Base-by-base conservation (phyloP, 331 rosid genomes). In the Pyrus hybrid region DNA sequence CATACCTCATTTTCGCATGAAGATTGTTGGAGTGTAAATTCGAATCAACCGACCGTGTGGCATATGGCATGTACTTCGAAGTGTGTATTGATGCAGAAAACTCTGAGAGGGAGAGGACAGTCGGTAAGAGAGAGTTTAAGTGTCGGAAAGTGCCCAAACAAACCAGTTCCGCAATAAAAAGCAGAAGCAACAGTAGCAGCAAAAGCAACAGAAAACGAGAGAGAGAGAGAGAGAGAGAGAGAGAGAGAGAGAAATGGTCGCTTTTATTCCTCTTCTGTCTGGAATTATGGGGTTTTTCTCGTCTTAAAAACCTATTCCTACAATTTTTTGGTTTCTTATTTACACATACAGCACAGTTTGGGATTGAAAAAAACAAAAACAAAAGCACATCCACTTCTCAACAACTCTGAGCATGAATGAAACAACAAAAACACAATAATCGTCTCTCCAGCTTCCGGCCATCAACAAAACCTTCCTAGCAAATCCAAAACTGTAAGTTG, bases 181-280 rank as follows among this genome's bases (percentile, higher is more conserved):
- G 41, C 21, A 2, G 35, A 53, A 57, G 26, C 23, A n/a, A 7
- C 28, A 7, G 67, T 6, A 64, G 68, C 68, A 29, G 68, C 23
- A 63, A 63, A 68, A 67, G 71, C 30, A 37, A 35, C 43, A 10
- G 76, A 22, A 7, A 73, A 12, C 43, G 69, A 41, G 28, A 61
- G 43, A 16, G 37, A 75, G 71, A 76, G 58, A 75, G 70, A 75
- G 71, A 76, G 53, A 75, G 70, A 80, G 81, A 86, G 79, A 82
- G 88, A 84, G 90, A 90, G 79, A 81, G 72, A 76, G 70, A 81
- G 75, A 73, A 69, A 77, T 66, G 86, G 76, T 85, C 67, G 20
- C 75, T 66, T 10, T 57, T 71, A 9, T 80, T 76, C 54, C 32
- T 56, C 49, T 66, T 28, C 76, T 83, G 93, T 86, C 89, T 80